Percentiles rank a stretch among this genome's conserved stretches.
Conservation (phyloP, 2,329 filamentous ascomycete species). For the Phoma sp. region DNA sequence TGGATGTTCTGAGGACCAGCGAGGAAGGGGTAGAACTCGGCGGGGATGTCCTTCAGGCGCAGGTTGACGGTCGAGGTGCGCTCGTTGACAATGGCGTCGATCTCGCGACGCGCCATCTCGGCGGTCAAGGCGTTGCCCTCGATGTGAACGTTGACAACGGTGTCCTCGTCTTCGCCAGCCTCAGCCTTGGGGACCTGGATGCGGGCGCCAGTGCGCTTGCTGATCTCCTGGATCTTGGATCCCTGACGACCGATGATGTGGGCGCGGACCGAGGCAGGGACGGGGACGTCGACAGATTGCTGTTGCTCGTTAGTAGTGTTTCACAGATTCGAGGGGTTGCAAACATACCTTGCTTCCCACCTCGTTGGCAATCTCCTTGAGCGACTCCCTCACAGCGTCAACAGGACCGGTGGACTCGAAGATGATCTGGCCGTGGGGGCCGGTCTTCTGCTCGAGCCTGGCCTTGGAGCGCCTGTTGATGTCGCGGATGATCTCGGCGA, state of each 20-base stretch:
- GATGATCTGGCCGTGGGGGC: conserved; percentile 73
- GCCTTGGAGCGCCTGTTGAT: conserved; percentile 93
- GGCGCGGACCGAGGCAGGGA: conserved; percentile 82
- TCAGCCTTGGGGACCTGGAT: conserved; percentile 89
- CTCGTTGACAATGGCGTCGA: conserved; percentile 87
- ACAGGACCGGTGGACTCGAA: conserved; percentile 87
- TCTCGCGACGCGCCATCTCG: conserved; percentile 80
- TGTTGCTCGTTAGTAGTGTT: conserved; percentile 38
- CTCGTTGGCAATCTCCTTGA: conserved; percentile 87
- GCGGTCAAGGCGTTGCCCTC: conserved; percentile 92
- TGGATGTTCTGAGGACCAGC: conserved; percentile 76
- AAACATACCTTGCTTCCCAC: conserved; percentile 79
- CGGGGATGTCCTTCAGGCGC: conserved; percentile 81
- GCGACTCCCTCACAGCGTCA: conserved; percentile 82
- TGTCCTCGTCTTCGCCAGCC: conserved; percentile 78
- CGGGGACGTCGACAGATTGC: conserved; percentile 75
- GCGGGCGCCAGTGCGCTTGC: conserved; percentile 85
- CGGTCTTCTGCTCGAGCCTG: conserved; percentile 76
- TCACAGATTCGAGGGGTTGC: neutral
- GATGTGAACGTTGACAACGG: conserved; percentile 82
- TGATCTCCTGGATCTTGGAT: conserved; percentile 85
- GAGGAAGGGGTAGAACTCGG: conserved; percentile 95
- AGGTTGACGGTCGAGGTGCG: conserved; percentile 81
- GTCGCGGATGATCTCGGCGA: conserved; percentile 85
- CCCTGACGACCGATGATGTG: conserved; percentile 95